phyloP scores from a whole-genome alignment of 192 early-diverging fungal species.

The Backusella morwellensis region DNA sequence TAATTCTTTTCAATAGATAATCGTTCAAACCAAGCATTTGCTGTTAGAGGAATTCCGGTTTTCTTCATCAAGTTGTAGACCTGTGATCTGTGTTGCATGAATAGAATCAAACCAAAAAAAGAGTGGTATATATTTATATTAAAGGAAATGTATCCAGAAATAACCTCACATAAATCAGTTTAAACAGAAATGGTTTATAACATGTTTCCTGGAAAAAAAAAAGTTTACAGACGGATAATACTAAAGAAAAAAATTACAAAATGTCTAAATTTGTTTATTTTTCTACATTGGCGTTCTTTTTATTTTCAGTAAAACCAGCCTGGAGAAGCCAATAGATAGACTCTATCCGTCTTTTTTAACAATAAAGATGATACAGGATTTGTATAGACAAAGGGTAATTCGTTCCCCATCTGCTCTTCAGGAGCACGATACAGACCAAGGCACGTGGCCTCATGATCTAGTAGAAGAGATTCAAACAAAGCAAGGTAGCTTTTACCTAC shows the following conservation, averaged over 20 bases:
- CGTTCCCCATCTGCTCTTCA: slow-evolving; percentile 46
- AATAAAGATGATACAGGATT: slow-evolving; percentile 59
- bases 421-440: slow-evolving; percentile 47
- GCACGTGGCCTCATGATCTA: slow-evolving; percentile 49
- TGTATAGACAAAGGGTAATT: slow-evolving; percentile 62
- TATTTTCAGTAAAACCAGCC: neutral
- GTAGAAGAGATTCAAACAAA: slow-evolving; percentile 45
- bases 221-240: neutral
- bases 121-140: too few species aligned
- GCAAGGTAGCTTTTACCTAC: slow-evolving; percentile 45
- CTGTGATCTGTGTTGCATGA: too few species aligned
- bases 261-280: neutral
- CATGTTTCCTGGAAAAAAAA: neutral
- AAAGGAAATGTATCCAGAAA: neutral
- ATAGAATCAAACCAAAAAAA: too few species aligned
- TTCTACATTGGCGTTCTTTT: neutral
- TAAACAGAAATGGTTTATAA: neutral
- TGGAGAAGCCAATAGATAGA: slow-evolving; percentile 45
- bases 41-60: too few species aligned
- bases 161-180: neutral
- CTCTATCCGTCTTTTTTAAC: slow-evolving; percentile 47
- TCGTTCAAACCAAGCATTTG: too few species aligned
- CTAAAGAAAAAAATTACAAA: neutral
- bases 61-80: too few species aligned
- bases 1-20: too few species aligned